Percentiles rank a stretch among this genome's conserved stretches.
These are phyloP conservation scores for Apiospora phragmitis DNA, from an alignment of 2,329 filamentous ascomycete genomes.

Conservation along the genomic window DNA sequence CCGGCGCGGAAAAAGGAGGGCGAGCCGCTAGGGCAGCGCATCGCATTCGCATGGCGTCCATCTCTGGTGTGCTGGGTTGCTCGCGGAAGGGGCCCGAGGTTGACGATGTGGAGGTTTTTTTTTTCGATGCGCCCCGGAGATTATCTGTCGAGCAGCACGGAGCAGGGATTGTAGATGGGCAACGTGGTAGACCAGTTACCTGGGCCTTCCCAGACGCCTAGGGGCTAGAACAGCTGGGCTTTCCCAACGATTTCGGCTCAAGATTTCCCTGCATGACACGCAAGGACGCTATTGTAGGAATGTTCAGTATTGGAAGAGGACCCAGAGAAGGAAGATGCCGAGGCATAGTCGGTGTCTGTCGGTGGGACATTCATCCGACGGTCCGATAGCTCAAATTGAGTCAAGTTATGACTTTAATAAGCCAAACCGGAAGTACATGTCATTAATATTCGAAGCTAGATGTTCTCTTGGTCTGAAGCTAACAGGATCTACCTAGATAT, in stretches of 20 bases:
- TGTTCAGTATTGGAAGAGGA: not conserved
- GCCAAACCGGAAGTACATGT: not conserved
- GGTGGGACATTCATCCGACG: not conserved
- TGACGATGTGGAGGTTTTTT: conserved; percentile 1
- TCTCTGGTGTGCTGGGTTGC: conserved; percentile 3
- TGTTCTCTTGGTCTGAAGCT: not conserved
- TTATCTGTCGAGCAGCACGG: not conserved
- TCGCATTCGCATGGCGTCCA: conserved; percentile 1
- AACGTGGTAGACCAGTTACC: not conserved
- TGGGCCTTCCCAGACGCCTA: not conserved
- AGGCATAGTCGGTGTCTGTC: not conserved
- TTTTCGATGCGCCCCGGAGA: not conserved
- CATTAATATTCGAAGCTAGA: not conserved
- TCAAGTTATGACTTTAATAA: not conserved
- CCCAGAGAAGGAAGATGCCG: not conserved
- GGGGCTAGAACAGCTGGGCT: not conserved
- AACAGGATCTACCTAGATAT: not conserved
- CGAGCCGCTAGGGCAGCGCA: conserved; percentile 1
- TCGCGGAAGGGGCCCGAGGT: conserved; percentile 1
- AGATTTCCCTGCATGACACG: not conserved
- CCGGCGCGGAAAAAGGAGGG: conserved; percentile 1
- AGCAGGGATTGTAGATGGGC: not conserved
- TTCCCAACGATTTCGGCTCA: not conserved
- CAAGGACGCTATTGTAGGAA: not conserved
- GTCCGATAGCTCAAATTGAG: not conserved